Base-by-base conservation (phyloP, 2,329 filamentous ascomycete genomes). In the Botrytis byssoidea region DNA sequence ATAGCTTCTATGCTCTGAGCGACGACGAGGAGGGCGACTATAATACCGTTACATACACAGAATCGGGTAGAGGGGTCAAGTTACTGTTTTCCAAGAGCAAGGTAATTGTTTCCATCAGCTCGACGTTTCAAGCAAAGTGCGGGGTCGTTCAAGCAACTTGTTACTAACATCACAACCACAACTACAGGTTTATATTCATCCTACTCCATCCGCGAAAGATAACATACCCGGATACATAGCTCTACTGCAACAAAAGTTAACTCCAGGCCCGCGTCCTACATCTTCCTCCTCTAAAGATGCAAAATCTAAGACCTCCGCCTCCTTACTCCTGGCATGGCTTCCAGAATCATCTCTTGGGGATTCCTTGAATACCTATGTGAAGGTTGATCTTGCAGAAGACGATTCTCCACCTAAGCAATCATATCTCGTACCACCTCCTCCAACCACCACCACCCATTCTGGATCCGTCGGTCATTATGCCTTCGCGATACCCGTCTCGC, bases 51-150 rank as follows among this genome's bases (percentile, higher is more conserved):
- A 92, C 93, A 7, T 93, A 97, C 80, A 89, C 90, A 6, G 89
- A 88, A 77, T 90, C 90, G 3, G 92, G 93, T 0, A 89, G 89
- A 77, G 96, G 95, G 2, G 96, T 99, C 64, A 99, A 98, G 84
- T 86, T 99, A 46, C 86, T 99, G 22, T 98, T 92, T 80, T 95
- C 94, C 32, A 99, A 99, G 85, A 98, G 94, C 91, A 99, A 98
- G 88, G 93, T 93, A 79, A 25, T 3, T 65, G 85, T 80, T 66
- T 69, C 37, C 20, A 44, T 18, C 42, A 40, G 4, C 37, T 42
- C 55, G 9, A 37, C 40, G 42, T 44, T 35, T 46, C 12, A 20
- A 46, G 66, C 37, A 60, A 29, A 70, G 40, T 73, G 75, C 75
- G 73, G 71, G 73, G 75, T 76, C 60, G 42, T 72, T 42, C 16